These are phyloP conservation scores for Oryza punctata DNA, from an alignment of 176 grass and related monocot species.

Conservation along the genomic window DNA sequence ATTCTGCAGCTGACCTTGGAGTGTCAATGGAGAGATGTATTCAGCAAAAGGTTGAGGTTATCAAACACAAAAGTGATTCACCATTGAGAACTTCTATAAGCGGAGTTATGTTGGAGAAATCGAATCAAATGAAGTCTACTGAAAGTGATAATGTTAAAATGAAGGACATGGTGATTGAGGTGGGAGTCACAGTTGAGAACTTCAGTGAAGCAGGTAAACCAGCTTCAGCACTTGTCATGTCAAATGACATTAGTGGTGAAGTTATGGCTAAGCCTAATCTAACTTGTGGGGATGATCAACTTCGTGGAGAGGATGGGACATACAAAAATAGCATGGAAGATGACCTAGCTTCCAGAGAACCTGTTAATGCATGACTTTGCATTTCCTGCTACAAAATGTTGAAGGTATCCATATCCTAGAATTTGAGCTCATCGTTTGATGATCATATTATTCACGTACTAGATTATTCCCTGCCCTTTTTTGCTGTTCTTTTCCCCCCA, in stretches of 20 bases:
- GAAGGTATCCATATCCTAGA: conserved; percentile 45
- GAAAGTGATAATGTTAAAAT: conserved; percentile 27
- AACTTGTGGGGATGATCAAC: conserved; percentile 53
- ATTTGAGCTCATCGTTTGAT: background rate
- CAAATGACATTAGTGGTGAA: conserved; percentile 35
- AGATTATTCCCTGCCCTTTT: background rate
- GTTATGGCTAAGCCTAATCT: conserved; percentile 37
- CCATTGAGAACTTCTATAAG: background rate
- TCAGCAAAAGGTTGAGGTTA: background rate
- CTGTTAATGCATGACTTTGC: conserved; percentile 42
- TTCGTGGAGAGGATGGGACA: conserved; percentile 40
- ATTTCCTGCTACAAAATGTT: conserved; percentile 33
- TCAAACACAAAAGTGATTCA: conserved; percentile 18
- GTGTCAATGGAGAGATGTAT: conserved; percentile 22
- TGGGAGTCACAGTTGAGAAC: conserved; percentile 3
- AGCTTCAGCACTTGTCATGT: background rate
- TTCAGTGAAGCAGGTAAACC: conserved; percentile 31
- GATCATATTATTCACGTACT: background rate
- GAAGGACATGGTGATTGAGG: conserved; percentile 29
- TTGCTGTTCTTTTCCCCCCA: background rate
- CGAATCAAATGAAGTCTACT: conserved; percentile 17
- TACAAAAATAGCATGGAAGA: conserved; percentile 34
- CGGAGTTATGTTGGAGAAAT: conserved; percentile 7
- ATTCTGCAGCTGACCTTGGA: conserved; percentile 35
- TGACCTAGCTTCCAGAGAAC: conserved; percentile 44